Evolutionary conservation across 2,329 filamentous ascomycete genomes (phyloP), one percentile per base, ranked within the genome.

Genomic region (Xylaria sp.): DNA sequence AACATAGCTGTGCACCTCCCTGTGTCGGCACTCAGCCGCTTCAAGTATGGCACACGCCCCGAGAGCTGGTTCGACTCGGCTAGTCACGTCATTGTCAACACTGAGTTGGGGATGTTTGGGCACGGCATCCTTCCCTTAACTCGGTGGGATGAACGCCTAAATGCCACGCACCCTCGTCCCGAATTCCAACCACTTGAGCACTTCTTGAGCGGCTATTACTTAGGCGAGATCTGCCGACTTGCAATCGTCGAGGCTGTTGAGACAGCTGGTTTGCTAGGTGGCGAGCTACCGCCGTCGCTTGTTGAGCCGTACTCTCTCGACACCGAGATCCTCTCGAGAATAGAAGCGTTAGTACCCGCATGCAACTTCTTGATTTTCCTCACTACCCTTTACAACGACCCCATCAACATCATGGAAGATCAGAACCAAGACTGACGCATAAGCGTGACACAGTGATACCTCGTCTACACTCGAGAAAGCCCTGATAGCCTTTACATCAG

Each of bases 51-150:
- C 41, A 70, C 74, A 25, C 81, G 86, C 8, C 84, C 86, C 0
- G 71, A 75, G 5, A 74, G 74, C 31, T 89, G 87, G 86, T 85
- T 85, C 68, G 78, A 83, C 21, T 77, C 78, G 19, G 86, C 85
- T 4, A 83, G 80, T 58, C 84, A 89, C 67, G 85, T 89, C 58
- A 84, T 90, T 62, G 82, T 90, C 67, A 90, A 90, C 72, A 89
- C 86, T 0, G 87, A 90, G 72, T 74, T 89, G 33, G 83, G 86
- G 67, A 89, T 90, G 86, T 89, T 88, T 70, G 87, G 87, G 13
- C 76, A 80, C 52, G 82, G 77, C 58, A 80, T 87, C 49, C 74
- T 89, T 25, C 86, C 87, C 6, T 67, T 84, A 56, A 89, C 87
- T 3, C 80, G 80, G 65, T 90, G 87, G 87, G 87, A 90, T 65